Evolutionary conservation across 805 yeast genomes (phyloP).

Genomic region (Yarrowia bubula): DNA sequence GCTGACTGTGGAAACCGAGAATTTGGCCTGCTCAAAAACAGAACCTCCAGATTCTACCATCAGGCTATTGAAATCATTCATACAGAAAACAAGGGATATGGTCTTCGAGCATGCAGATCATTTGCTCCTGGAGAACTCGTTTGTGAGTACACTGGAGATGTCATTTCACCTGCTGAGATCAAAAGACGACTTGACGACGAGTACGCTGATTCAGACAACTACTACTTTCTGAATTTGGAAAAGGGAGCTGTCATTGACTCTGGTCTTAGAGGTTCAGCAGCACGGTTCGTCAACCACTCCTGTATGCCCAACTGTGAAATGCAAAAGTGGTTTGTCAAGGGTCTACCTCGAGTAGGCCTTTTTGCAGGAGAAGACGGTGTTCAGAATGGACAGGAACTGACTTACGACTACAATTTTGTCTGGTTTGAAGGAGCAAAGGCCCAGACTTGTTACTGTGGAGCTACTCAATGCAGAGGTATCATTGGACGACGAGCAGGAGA

Average conservation of each 20-base stretch:
- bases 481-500: constrained; percentile 31
- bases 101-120: constrained; percentile 43
- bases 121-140: constrained; percentile 45
- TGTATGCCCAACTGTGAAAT: constrained; percentile 50
- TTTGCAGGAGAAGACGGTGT: constrained; percentile 46
- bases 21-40: constrained; percentile 29
- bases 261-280: constrained; percentile 48
- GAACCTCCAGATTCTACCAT: constrained; percentile 1
- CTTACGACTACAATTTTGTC: constrained; percentile 51
- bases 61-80: constrained; percentile 36
- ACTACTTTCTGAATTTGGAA: constrained; percentile 46
- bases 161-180: constrained; percentile 44
- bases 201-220: constrained; percentile 41
- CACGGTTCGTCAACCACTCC: constrained; percentile 52
- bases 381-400: constrained; percentile 45
- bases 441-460: constrained; percentile 48
- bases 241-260: constrained; percentile 48
- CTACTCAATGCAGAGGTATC: constrained; percentile 44
- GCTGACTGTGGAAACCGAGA: constrained; percentile 44
- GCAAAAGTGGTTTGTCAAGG: constrained; percentile 50
- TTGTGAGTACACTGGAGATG: constrained; percentile 52
- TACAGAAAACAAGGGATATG: constrained; percentile 46
- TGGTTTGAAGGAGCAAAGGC: constrained; percentile 47
- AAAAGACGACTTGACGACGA: constrained; percentile 41
- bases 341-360: constrained; percentile 47